Evolutionary conservation across 2,329 filamentous ascomycete genomes (phyloP).

Genomic region (Fusarium redolens): DNA sequence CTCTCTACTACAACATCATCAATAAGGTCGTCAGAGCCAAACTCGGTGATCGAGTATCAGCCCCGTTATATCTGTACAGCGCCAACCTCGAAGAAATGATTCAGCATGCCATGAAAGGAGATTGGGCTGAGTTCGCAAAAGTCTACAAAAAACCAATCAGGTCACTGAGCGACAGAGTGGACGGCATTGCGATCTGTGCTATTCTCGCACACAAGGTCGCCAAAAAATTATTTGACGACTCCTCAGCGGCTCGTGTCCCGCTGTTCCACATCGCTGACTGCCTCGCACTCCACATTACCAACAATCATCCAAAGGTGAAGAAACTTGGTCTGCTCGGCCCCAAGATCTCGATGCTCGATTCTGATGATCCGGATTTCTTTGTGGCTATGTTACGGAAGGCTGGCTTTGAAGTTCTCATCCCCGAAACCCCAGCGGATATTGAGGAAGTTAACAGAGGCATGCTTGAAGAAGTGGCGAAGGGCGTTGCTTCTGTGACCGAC

Average conservation of each 20-base stretch:
- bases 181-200: background rate
- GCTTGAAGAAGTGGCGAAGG: slow-evolving; percentile 4
- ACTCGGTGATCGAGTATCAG: background rate
- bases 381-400: background rate
- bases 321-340: background rate
- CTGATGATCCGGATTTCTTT: background rate
- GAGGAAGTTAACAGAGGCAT: background rate
- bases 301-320: background rate
- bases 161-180: background rate
- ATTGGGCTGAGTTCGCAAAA: background rate
- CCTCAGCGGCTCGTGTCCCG: background rate
- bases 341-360: background rate
- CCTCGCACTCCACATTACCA: background rate
- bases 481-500: background rate
- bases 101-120: background rate
- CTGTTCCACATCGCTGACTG: background rate
- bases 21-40: background rate
- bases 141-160: background rate
- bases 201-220: slow-evolving; percentile 6
- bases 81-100: slow-evolving; percentile 12
- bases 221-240: background rate
- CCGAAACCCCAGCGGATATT: background rate
- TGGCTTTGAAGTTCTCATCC: background rate
- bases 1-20: slow-evolving; percentile 1
- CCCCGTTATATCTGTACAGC: background rate